Conservation (phyloP, 2,329 filamentous ascomycete species). For the Cordyceps cateniannulata region DNA sequence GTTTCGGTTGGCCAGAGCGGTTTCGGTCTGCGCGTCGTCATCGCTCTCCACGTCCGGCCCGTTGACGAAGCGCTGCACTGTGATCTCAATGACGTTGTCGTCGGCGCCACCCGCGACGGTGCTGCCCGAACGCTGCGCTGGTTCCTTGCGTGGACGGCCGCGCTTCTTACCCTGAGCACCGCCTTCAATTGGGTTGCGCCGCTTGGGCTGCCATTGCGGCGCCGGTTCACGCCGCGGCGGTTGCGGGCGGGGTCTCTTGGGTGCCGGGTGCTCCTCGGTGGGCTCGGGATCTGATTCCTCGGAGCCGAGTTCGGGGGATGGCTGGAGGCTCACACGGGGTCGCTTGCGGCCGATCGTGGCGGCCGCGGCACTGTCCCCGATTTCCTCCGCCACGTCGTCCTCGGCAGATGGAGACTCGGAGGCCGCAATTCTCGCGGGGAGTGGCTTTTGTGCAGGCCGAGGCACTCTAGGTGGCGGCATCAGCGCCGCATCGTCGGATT, state of each 20-base stretch:
- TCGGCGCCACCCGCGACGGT: slow-evolving; percentile 6
- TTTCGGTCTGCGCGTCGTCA: slow-evolving; percentile 39
- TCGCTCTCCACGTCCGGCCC: slow-evolving; percentile 34
- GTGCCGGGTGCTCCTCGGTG: slow-evolving; percentile 23
- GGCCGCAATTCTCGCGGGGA: neutral
- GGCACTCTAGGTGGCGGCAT: neutral
- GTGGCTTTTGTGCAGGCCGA: neutral
- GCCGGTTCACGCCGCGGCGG: slow-evolving; percentile 12
- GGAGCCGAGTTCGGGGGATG: slow-evolving; percentile 36
- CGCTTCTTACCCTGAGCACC: slow-evolving; percentile 3
- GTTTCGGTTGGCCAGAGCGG: slow-evolving; percentile 45
- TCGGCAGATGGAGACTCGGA: slow-evolving; percentile 19
- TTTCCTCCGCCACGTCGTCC: slow-evolving; percentile 37
- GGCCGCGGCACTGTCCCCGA: slow-evolving; percentile 15
- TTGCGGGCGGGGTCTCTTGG: slow-evolving; percentile 24
- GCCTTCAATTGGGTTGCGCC: neutral
- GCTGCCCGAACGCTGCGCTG: neutral
- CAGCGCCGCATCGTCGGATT: slow-evolving; percentile 17
- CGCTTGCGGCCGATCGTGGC: slow-evolving; percentile 1
- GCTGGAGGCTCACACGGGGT: slow-evolving; percentile 16
- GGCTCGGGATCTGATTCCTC: slow-evolving; percentile 24
- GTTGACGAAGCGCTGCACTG: slow-evolving; percentile 53
- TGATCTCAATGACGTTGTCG: slow-evolving; percentile 42
- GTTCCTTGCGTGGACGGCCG: slow-evolving; percentile 15
- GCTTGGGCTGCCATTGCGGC: slow-evolving; percentile 8